A percentile compares a stretch with the other conserved stretches of the same genome.
Evolutionary conservation across 2,329 filamentous ascomycete species (phyloP).

Genomic region (Neonectria magnoliae): DNA sequence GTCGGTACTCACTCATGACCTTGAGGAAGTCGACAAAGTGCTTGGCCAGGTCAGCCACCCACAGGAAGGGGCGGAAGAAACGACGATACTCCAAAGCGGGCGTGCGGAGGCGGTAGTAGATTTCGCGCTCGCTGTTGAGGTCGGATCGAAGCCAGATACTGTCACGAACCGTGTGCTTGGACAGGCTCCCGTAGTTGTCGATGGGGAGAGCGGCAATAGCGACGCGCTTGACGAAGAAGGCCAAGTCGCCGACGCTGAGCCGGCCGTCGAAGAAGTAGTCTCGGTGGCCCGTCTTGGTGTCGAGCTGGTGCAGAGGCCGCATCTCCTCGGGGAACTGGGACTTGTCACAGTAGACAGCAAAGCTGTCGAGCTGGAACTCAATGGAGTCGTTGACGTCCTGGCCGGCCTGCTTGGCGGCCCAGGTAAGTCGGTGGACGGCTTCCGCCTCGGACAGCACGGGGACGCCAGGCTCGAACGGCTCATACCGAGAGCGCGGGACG

Average conservation of each 20-base stretch:
- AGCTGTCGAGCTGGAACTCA: constrained; percentile 66
- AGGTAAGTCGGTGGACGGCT: constrained; percentile 23
- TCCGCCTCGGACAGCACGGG: constrained; percentile 38
- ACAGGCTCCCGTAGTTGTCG: constrained; percentile 68
- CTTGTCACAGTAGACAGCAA: constrained; percentile 64
- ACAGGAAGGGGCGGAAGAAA: constrained; percentile 72
- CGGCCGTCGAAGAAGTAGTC: constrained; percentile 69
- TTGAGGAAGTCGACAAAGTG: constrained; percentile 75
- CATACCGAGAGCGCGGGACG: constrained; percentile 44
- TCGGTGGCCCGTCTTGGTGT: constrained; percentile 47
- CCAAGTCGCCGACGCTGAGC: constrained; percentile 55
- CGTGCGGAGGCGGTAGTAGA: constrained; percentile 72
- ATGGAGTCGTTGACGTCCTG: constrained; percentile 46
- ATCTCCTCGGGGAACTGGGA: constrained; percentile 58
- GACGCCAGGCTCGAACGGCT: constrained; percentile 44
- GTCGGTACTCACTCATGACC: constrained; percentile 42
- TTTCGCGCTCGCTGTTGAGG: constrained; percentile 48
- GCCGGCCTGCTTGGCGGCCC: constrained; percentile 20
- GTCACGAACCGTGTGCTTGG: constrained; percentile 57
- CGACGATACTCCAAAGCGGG: constrained; percentile 70
- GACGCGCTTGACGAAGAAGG: constrained; percentile 64
- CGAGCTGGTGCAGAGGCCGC: constrained; percentile 63
- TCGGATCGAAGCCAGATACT: constrained; percentile 73
- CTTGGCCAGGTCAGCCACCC: constrained; percentile 77
- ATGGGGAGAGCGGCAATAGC: constrained; percentile 70